phyloP scores from a whole-genome alignment of 495 filamentous ascomycete species.

The Hypoxylon perforatum region DNA sequence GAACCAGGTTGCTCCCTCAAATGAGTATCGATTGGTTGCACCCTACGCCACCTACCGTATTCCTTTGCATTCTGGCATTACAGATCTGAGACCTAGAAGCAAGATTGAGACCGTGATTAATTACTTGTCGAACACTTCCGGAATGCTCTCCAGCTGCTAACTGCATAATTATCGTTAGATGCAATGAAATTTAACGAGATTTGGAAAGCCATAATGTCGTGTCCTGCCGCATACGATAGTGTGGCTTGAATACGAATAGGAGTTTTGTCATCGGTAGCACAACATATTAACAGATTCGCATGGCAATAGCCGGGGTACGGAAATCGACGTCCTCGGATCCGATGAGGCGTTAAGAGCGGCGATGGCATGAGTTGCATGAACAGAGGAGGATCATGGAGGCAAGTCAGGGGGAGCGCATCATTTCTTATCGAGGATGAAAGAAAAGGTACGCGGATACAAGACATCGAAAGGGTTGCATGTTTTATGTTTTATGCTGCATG shows the following conservation, averaged over 20 bases:
- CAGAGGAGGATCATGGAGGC: not conserved
- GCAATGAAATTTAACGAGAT: constrained; percentile 14
- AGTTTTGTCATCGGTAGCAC: constrained; percentile 3
- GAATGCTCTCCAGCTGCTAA: not conserved
- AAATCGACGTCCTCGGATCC: constrained; percentile 20
- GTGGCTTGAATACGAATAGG: not conserved
- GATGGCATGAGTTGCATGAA: not conserved
- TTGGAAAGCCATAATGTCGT: not conserved
- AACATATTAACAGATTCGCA: constrained; percentile 27
- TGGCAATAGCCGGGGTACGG: constrained; percentile 18
- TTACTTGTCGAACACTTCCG: not conserved
- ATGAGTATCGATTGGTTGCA: not conserved
- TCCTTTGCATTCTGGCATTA: constrained; percentile 11
- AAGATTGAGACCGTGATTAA: constrained; percentile 14
- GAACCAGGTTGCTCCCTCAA: too few species aligned
- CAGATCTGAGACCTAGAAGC: constrained; percentile 26
- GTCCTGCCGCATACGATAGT: not conserved
- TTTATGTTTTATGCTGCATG: constrained; percentile 19
- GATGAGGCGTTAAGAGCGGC: not conserved
- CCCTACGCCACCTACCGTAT: constrained; percentile 10
- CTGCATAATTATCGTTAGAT: not conserved
- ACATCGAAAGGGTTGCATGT: not conserved
- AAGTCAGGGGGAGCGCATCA: not conserved
- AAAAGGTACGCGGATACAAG: constrained; percentile 11
- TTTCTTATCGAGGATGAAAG: not conserved